Conservation (phyloP, 352 stramenopile genomes). For the Globisporangium nodosum region DNA sequence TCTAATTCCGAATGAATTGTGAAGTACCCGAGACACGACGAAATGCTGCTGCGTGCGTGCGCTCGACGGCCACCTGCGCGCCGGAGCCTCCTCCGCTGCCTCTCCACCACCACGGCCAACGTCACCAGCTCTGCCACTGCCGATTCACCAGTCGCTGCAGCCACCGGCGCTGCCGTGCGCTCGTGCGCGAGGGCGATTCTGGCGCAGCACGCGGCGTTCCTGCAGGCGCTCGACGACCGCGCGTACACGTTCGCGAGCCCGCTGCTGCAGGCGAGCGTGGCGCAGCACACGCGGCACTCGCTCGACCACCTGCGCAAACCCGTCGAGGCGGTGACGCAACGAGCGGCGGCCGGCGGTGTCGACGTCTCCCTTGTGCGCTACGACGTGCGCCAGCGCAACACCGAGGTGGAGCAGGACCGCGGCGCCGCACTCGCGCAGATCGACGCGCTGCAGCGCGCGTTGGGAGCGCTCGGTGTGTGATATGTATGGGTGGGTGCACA, state of each 20-base stretch:
- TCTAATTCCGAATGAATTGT: too few relatives aligned
- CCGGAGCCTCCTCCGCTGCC: background rate
- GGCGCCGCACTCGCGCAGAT: constrained; percentile 49
- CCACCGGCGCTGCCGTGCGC: constrained; percentile 14
- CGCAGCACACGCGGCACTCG: constrained; percentile 73
- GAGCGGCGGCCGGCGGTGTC: background rate
- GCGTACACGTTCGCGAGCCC: constrained; percentile 67
- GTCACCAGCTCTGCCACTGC: background rate
- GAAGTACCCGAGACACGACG: too few relatives aligned
- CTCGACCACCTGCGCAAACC: constrained; percentile 77
- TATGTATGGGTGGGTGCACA: background rate
- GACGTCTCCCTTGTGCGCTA: constrained; percentile 36
- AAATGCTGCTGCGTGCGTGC: too few relatives aligned
- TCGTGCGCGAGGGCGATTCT: constrained; percentile 59
- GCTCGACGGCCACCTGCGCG: background rate
- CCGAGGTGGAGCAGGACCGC: constrained; percentile 55
- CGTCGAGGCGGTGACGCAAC: constrained; percentile 26
- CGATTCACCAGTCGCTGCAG: background rate
- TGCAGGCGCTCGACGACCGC: constrained; percentile 37
- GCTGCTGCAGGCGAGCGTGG: constrained; percentile 52
- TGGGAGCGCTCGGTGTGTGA: constrained; percentile 22
- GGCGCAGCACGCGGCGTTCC: constrained; percentile 51
- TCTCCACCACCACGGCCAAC: too few relatives aligned
- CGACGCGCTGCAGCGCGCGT: constrained; percentile 29
- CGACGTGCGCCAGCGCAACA: constrained; percentile 66